These are phyloP conservation scores for Globisporangium alternatum DNA, from an alignment of 352 stramenopile genomes.

Conservation along the genomic window DNA sequence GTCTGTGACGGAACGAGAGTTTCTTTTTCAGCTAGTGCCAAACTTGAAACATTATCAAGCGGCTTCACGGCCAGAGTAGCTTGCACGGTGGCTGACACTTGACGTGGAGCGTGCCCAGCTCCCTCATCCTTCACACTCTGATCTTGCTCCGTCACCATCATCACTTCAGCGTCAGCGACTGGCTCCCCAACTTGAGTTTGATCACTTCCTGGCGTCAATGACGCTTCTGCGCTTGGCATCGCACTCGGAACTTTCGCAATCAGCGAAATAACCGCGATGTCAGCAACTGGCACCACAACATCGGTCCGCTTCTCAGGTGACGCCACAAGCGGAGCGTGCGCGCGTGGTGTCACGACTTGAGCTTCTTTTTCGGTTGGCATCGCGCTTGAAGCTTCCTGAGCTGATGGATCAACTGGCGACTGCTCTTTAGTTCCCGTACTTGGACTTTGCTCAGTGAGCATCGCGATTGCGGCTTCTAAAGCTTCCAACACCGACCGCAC, in stretches of 20 bases:
- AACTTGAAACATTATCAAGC: neutral
- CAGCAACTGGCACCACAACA: neutral
- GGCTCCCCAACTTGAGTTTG: neutral
- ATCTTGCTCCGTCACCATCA: neutral
- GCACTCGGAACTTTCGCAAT: neutral
- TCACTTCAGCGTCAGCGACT: neutral
- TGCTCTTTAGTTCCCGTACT: neutral
- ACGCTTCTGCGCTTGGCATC: neutral
- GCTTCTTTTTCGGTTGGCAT: neutral
- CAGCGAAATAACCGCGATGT: neutral
- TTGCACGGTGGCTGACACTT: neutral
- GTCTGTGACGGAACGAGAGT: neutral
- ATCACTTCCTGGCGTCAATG: neutral
- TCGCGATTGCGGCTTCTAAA: neutral
- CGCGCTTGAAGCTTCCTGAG: neutral
- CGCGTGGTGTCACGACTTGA: neutral
- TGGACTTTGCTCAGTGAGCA: neutral
- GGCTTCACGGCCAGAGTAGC: neutral
- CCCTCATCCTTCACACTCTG: neutral
- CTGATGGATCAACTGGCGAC: neutral
- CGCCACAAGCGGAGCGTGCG: no score
- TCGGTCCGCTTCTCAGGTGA: neutral
- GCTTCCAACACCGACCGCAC: neutral
- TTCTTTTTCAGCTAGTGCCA: neutral
- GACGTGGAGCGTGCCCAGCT: neutral